A percentile compares a stretch with the other conserved stretches of the same genome.
Conservation (phyloP, 768 basidiomycete genomes). For the Erythrobasidium yunnanense region DNA sequence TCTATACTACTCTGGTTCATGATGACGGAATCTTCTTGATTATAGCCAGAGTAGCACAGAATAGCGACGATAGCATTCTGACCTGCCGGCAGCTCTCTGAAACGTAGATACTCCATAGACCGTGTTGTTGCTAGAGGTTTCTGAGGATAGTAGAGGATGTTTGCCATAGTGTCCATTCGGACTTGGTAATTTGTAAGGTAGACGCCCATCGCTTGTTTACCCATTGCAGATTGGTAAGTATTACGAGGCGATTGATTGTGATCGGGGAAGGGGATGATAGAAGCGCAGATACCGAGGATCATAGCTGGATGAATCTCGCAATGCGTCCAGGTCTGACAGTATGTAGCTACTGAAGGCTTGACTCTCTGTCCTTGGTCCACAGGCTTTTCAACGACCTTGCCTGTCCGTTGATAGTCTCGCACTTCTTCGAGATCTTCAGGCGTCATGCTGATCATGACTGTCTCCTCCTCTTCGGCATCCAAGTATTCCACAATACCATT, state of each 20-base stretch:
- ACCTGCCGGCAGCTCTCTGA: slow-evolving; percentile 96
- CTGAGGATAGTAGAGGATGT: slow-evolving; percentile 97
- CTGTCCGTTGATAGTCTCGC: slow-evolving; percentile 51
- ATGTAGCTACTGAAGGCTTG: slow-evolving; percentile 58
- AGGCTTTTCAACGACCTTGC: slow-evolving; percentile 41
- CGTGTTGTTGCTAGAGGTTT: slow-evolving; percentile 97
- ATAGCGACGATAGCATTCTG: slow-evolving; percentile 99
- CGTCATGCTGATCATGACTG: slow-evolving; percentile 99
- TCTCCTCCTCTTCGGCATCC: slow-evolving; percentile 98
- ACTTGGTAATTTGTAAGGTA: slow-evolving; percentile 96
- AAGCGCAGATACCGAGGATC: slow-evolving; percentile 96
- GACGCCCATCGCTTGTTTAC: slow-evolving; percentile 99
- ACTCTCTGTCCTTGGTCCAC: slow-evolving; percentile 75
- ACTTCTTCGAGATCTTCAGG: slow-evolving; percentile 87
- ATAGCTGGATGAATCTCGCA: slow-evolving; percentile 99
- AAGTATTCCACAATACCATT: slow-evolving; percentile 82
- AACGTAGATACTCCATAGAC: slow-evolving; percentile 98
- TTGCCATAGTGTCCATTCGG: slow-evolving; percentile 99
- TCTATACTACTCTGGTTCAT: slow-evolving; percentile 99
- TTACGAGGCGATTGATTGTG: slow-evolving; percentile 99
- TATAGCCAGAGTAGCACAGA: slow-evolving; percentile 96
- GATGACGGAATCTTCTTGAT: slow-evolving; percentile 99
- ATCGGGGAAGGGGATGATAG: slow-evolving; percentile 99
- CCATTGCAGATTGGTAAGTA: slow-evolving; percentile 99
- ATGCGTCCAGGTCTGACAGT: slow-evolving; percentile 89